Conservation (phyloP, 148 eudicot species). For the Chenopodium quinoa region DNA sequence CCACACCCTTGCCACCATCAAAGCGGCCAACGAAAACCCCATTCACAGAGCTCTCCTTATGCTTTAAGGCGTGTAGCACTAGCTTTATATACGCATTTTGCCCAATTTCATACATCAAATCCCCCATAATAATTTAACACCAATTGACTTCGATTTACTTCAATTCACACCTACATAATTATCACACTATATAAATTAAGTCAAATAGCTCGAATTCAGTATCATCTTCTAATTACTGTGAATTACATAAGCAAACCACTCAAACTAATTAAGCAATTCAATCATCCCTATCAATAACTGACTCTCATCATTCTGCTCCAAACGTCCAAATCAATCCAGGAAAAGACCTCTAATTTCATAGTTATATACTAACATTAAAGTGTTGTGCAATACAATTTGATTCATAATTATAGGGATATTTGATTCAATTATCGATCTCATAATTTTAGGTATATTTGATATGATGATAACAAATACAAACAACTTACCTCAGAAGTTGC, state of each 20-base stretch:
- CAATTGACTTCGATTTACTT: background rate
- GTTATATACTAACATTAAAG: too few relatives aligned
- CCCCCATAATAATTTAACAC: slow-evolving; percentile 27
- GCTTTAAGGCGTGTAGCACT: slow-evolving; percentile 66
- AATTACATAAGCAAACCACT: background rate
- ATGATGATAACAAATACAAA: too few relatives aligned
- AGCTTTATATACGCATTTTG: slow-evolving; percentile 81
- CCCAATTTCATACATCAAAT: slow-evolving; percentile 50
- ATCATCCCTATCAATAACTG: background rate
- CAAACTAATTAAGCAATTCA: background rate
- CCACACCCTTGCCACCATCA: slow-evolving; percentile 31
- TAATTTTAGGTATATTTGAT: too few relatives aligned
- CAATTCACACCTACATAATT: slow-evolving; percentile 12
- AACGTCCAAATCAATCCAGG: background rate
- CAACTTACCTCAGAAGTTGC: too few relatives aligned
- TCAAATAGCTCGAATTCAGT: background rate
- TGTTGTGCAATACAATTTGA: too few relatives aligned
- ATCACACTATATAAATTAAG: background rate
- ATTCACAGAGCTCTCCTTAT: slow-evolving; percentile 58
- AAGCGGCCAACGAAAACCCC: slow-evolving; percentile 69
- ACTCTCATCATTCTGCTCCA: background rate
- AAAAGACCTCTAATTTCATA: too few relatives aligned
- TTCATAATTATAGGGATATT: too few relatives aligned
- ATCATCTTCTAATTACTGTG: background rate
- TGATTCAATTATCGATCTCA: too few relatives aligned